Evolutionary conservation across 2,329 filamentous ascomycete genomes (phyloP).

Genomic region (Pseudocercospora fijiensis): DNA sequence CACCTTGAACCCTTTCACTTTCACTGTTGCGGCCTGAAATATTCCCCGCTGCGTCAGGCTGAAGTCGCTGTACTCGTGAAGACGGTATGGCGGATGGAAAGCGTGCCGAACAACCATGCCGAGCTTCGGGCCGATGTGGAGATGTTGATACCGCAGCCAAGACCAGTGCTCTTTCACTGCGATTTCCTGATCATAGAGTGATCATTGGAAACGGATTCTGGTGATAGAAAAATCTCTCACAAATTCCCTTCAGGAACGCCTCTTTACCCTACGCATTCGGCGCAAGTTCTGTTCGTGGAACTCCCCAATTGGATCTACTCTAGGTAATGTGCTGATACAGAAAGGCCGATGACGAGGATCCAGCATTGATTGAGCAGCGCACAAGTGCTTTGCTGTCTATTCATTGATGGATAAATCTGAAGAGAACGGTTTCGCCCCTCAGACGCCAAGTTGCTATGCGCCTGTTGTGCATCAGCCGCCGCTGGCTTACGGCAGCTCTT

Average conservation of each 20-base stretch:
- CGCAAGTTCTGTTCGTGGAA: too few relatives aligned
- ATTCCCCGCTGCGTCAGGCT: not conserved
- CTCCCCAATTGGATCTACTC: too few relatives aligned
- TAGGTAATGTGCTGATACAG: not conserved
- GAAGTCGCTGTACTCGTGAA: not conserved
- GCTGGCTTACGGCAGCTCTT: not conserved
- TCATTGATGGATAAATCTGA: not conserved
- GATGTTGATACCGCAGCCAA: not conserved
- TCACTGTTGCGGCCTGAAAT: not conserved
- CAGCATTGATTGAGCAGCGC: not conserved
- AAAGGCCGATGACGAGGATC: not conserved
- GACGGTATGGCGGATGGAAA: not conserved
- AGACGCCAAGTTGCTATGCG: not conserved
- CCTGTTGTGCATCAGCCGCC: not conserved
- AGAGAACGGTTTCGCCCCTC: not conserved
- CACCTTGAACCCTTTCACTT: not conserved
- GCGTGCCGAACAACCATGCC: not conserved
- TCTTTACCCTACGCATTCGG: too few relatives aligned
- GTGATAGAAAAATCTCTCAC: too few relatives aligned
- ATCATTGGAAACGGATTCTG: too few relatives aligned
- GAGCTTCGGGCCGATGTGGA: not conserved
- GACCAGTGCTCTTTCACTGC: not conserved
- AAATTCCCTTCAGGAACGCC: too few relatives aligned
- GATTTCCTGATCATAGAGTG: not conserved
- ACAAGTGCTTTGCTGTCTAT: not conserved